Conservation (phyloP, 768 basidiomycete genomes). For the Omphalotus guepiniiformis region DNA sequence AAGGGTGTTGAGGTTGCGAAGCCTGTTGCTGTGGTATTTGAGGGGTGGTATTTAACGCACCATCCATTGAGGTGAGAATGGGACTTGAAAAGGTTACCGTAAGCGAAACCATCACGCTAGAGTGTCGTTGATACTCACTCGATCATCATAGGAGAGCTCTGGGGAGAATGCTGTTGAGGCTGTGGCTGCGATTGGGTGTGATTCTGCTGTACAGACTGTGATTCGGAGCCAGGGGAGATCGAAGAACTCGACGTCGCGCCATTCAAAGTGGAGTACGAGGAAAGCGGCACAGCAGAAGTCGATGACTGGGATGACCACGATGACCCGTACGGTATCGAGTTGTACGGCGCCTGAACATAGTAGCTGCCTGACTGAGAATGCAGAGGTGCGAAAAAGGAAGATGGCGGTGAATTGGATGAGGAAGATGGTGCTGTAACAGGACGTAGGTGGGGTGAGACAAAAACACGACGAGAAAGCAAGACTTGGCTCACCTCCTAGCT, state of each 20-base stretch:
- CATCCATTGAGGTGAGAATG: constrained; percentile 54
- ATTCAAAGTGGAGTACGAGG: constrained; percentile 73
- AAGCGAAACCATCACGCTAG: too few relatives aligned
- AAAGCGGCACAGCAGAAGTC: constrained; percentile 47
- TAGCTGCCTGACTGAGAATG: constrained; percentile 36
- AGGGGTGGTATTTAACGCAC: too few relatives aligned
- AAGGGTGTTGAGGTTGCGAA: too few relatives aligned
- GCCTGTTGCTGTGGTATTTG: too few relatives aligned
- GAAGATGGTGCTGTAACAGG: background rate
- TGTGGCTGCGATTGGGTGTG: background rate
- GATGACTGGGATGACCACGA: constrained; percentile 39
- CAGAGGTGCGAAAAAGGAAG: constrained; percentile 35
- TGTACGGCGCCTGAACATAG: constrained; percentile 45
- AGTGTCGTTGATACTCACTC: too few relatives aligned
- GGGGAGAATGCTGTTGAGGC: constrained; percentile 2
- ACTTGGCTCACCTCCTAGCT: constrained; percentile 1
- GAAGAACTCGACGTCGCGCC: constrained; percentile 47
- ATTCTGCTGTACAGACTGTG: background rate
- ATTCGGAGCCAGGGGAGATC: background rate
- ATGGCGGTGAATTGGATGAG: constrained; percentile 11
- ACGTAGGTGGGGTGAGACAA: background rate
- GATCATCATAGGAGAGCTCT: too few relatives aligned
- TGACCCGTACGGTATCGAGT: constrained; percentile 49
- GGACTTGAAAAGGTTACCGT: too few relatives aligned
- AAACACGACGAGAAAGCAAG: background rate